A percentile compares a stretch with the other conserved stretches of the same genome.
Conservation (phyloP, 2,329 filamentous ascomycete species). For the Byssochlamys sp. region DNA sequence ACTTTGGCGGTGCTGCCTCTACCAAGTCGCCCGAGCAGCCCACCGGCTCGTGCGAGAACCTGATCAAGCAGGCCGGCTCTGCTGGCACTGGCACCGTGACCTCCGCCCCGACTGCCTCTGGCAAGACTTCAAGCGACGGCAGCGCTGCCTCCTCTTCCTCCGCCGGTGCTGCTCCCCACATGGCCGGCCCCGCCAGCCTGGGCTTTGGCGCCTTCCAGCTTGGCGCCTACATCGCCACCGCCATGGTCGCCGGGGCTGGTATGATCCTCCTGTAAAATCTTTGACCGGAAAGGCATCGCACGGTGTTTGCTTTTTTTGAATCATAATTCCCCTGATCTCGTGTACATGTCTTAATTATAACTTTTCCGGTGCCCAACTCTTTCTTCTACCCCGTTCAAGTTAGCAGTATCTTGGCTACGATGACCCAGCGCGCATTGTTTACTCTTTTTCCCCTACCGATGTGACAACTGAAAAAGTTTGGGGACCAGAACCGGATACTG, state of each 20-base stretch:
- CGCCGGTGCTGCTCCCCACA: conserved; percentile 22
- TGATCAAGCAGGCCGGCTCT: conserved; percentile 32
- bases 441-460: neutral
- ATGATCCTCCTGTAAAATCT: conserved; percentile 39
- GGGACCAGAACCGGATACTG: neutral
- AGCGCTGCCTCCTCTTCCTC: conserved; percentile 13
- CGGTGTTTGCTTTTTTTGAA: neutral
- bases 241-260: conserved; percentile 34
- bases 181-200: conserved; percentile 24
- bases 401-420: neutral
- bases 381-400: neutral
- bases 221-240: conserved; percentile 35
- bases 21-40: conserved; percentile 23
- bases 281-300: neutral
- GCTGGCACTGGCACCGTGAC: conserved; percentile 32
- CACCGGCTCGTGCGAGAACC: conserved; percentile 23
- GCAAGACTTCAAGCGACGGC: conserved; percentile 7
- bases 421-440: neutral
- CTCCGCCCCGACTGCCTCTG: conserved; percentile 23
- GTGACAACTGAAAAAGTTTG: neutral
- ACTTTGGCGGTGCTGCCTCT: conserved; percentile 36
- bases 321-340: neutral
- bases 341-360: neutral
- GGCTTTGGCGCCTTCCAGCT: conserved; percentile 33
- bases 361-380: neutral